Base-by-base conservation (phyloP, 148 eudicot genomes). In the Vaccinium darrowii region DNA sequence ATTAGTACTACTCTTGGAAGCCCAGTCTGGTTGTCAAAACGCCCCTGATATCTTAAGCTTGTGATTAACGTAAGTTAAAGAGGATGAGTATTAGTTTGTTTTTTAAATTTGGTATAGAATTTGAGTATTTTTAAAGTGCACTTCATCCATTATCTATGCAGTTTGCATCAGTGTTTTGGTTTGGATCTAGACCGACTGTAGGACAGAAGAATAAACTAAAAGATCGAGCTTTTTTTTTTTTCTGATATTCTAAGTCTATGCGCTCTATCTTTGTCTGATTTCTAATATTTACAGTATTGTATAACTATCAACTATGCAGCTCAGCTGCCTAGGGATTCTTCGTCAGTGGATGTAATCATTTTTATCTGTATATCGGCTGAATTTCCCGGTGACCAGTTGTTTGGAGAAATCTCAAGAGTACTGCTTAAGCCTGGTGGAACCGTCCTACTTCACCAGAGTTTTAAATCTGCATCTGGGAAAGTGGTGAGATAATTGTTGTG, bases 391-490 rank as follows among this genome's bases (percentile, higher is more conserved):
- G 89, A 86, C 11, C 73, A 91, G 30, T 78, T 92, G 81, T 90
- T 93, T 75, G 87, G 84, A 77, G 94, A 92, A 83, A 83, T 93
- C 73, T 92, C 91, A 60, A 88, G 94, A 88, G 92, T 90, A 49
- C 52, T 89, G n/a, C n/a, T n/a, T 81, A 96, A 92, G 90, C 97
- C 99, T 67, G 95, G 91, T 87, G 99, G 99, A 67, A 88, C 82
- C 81, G 79, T 96, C 82, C 85, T 94, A 69, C 78, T 96, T 76
- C 79, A 88, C 30, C 85, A 85, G 86, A 83, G 84, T 43, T 87
- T 89, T 52, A 88, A 86, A 75, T 78, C 91, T 84, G 79, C 84
- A 51, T 63, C 62, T 71, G 91, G 87, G 85, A 88, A 88, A 81
- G 78, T 25, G 88, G 87, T 86, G 80, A 60, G 81, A 52, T 78